A percentile compares a stretch with the other conserved stretches of the same genome.
These are phyloP conservation scores for Primulina eburnea DNA, from an alignment of 257 asterid species.

Conservation along the genomic window DNA sequence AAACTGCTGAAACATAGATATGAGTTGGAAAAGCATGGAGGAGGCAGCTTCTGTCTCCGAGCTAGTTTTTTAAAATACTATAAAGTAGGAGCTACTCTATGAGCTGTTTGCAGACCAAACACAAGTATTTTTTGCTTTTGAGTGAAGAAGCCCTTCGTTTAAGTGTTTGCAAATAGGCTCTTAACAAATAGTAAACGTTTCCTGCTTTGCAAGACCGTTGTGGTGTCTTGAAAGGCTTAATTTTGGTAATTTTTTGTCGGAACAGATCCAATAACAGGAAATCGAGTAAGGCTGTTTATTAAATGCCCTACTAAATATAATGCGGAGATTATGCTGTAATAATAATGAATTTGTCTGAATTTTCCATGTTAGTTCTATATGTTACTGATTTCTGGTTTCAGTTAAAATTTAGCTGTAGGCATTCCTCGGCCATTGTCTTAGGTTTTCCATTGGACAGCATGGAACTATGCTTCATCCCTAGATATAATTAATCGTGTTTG, in stretches of 20 bases:
- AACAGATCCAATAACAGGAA: neutral
- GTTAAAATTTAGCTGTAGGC: conserved; percentile 12
- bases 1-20: neutral
- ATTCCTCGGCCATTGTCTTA: neutral
- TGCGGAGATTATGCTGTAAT: conserved; percentile 9
- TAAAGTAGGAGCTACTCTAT: neutral
- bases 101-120: neutral
- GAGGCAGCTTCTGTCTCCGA: neutral
- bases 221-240: neutral
- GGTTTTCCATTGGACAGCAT: neutral
- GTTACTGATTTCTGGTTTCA: conserved; percentile 10
- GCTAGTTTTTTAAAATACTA: too few relatives aligned
- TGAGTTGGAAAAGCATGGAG: neutral
- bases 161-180: neutral
- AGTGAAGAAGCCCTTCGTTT: neutral
- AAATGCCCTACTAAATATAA: neutral
- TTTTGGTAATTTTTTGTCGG: neutral
- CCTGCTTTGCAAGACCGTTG: conserved; percentile 10
- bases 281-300: neutral
- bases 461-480: conserved; percentile 17
- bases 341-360: neutral
- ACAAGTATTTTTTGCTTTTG: neutral
- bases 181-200: neutral
- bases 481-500: conserved; percentile 21
- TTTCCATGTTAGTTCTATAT: conserved; percentile 7